phyloP scores from a whole-genome alignment of 1,284 basidiomycete genomes.

The Boletellus deceptivus region DNA sequence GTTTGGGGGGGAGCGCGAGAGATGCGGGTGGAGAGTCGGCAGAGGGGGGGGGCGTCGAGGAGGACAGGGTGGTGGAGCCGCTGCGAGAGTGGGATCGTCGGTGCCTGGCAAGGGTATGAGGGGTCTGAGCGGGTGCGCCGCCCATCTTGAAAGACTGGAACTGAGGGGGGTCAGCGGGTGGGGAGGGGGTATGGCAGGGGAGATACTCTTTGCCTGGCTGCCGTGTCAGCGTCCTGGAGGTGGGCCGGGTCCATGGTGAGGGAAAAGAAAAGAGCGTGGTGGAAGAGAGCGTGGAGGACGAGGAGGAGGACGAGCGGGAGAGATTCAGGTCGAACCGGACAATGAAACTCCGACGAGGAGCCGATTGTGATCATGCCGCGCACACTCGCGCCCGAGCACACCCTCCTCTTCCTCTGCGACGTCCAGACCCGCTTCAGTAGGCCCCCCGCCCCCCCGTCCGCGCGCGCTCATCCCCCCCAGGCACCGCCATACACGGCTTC shows the following conservation, averaged over 20 bases:
- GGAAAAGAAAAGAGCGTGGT: constrained; percentile 38
- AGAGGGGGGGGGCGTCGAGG: constrained; percentile 33
- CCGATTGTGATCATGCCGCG: too few species aligned
- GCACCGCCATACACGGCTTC: constrained; percentile 61
- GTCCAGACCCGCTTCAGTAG: constrained; percentile 74
- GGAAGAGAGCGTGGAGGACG: not conserved
- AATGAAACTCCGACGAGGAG: constrained; percentile 23
- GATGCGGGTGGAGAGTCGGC: constrained; percentile 35
- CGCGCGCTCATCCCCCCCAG: constrained; percentile 28
- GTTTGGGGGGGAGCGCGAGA: constrained; percentile 46
- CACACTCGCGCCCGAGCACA: constrained; percentile 43
- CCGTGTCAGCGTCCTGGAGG: constrained; percentile 34
- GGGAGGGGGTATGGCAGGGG: not conserved
- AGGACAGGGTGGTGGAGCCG: constrained; percentile 44
- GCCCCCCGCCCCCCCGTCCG: constrained; percentile 18
- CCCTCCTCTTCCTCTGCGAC: constrained; percentile 79
- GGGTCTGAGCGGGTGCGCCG: constrained; percentile 35
- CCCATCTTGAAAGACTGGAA: constrained; percentile 65
- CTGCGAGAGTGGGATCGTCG: constrained; percentile 73
- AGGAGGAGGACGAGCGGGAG: constrained; percentile 8
- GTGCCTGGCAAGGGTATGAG: constrained; percentile 35
- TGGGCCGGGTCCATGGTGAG: constrained; percentile 21
- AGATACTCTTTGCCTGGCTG: constrained; percentile 46
- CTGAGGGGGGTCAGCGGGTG: constrained; percentile 33
- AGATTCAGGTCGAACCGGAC: not conserved